Evolutionary conservation across 2,329 filamentous ascomycete genomes (phyloP), one percentile per base, ranked within the genome.

Genomic region (Metarhizium brunneum): DNA sequence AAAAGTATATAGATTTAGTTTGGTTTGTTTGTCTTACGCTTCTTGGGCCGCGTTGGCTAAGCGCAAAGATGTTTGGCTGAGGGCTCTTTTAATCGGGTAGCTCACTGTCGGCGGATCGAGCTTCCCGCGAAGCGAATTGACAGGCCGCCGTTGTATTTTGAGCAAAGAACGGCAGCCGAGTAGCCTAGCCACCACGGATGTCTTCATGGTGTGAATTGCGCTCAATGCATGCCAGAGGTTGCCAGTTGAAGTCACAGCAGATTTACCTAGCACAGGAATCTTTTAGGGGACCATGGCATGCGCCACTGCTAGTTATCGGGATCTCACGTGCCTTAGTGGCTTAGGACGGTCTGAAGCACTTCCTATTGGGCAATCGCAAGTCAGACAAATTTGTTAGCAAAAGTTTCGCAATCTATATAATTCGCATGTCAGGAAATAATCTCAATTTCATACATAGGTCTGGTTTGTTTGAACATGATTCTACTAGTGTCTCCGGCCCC

Each of bases 121-220:
- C 14, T 48, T 48, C 14, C 45, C 25, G 55, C 56, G 70, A 67
- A 56, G 64, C 61, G 53, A 8, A 30, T 13, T 14, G 20, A 30
- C 20, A 30, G 45, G 18, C 25, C 14, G 45, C 45, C 20, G 20
- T 60, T 63, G 64, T 25, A 62, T 59, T 57, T 67, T 65, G 50
- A 62, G 58, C 45, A 70, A 54, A 63, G 73, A 66, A 65, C 66
- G 70, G 65, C 70, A 68, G 62, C 67, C 71, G 61, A 72, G 71
- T 71, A 71, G 73, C 67, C 71, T 72, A 66, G 64, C 63, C 57
- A 68, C 65, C 63, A 68, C 65, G 55, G 68, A 65, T 61, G 67
- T 70, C 66, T 69, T 74, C 72, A 74, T 74, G 55, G 63, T 69
- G 66, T 59, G 47, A 56, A 47, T 56, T 54, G 42, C 54, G 20